phyloP scores from a whole-genome alignment of 2,329 filamentous ascomycete species.

The Xylaria sp. region DNA sequence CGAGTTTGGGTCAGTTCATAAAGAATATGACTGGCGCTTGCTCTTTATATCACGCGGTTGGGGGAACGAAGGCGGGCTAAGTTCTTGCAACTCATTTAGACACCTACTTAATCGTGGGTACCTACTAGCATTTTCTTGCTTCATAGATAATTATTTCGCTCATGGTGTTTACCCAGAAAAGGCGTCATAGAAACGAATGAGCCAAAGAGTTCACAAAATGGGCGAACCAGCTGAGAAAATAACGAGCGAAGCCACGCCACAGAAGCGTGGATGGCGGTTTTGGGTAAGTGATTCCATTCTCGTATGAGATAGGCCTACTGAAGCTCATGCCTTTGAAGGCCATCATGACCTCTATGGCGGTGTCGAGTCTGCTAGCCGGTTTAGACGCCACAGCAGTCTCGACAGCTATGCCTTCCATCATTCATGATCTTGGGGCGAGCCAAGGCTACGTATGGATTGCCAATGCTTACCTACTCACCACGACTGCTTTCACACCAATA shows the following conservation, averaged over 20 bases:
- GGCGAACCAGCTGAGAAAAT: not conserved
- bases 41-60: not conserved
- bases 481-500: constrained; percentile 56
- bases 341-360: constrained; percentile 29
- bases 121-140: not conserved
- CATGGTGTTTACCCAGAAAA: not conserved
- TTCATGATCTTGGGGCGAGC: constrained; percentile 34
- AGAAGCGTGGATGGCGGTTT: constrained; percentile 30
- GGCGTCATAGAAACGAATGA: not conserved
- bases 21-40: not conserved
- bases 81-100: not conserved
- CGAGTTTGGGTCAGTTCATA: not conserved
- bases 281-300: constrained; percentile 25
- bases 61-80: not conserved
- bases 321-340: constrained; percentile 11
- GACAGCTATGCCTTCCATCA: constrained; percentile 41
- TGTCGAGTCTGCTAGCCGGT: constrained; percentile 28
- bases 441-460: constrained; percentile 38
- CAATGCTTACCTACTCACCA: constrained; percentile 41
- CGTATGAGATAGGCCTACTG: not conserved
- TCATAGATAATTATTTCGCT: not conserved
- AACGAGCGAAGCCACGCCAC: not conserved
- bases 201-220: not conserved
- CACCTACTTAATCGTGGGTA: not conserved
- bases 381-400: constrained; percentile 38